Evolutionary conservation across 805 yeast species (phyloP), one percentile per base, ranked within the genome.

Genomic region (Yamadazyma insecticola): DNA sequence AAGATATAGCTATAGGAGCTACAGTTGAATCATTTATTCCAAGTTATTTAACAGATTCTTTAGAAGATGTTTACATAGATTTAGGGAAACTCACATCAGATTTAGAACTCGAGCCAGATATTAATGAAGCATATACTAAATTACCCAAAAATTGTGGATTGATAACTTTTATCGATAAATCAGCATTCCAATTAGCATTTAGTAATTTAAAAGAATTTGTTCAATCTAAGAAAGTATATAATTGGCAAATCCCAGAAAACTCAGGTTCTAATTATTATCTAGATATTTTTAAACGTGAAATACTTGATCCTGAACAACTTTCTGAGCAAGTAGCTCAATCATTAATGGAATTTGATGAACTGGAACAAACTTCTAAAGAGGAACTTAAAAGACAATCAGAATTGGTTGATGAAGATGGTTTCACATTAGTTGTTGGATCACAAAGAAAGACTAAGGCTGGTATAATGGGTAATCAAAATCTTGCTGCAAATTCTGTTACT

Each of bases 331-430:
- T 87, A 2, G 68, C 83, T 24, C 63, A 66, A 22, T 72, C 81
- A 14, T 70, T 90, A 67, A 59, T 57, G 17, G 74, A 74, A 8
- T 90, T 88, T 57, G 84, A 81, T 45, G 59, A 67, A 33, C 74
- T 78, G 16, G 97, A 90, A 53, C 70, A 69, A 39, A 75, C 71
- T 37, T 75, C 78, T 2, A 63, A 65, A 17, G 78, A 76, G 22
- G 72, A 70, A 28, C 55, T 80, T 29, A 68, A 70, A 33, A 65
- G 65, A 8, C 76, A 76, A 63, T 70, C 72, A 16, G 69, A 74
- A 26, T 47, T 74, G 19, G 92, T 88, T 3, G 97, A 89, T 54
- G 96, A 83, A 42, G 97, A 89, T 54, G 97, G 97, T 2, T 89
- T 89, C 60, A 87, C 95, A 1, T 62, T 84, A 49, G 97, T 89